Percentiles rank a stretch among this genome's conserved stretches.
Evolutionary conservation across 345 rosid species (phyloP).

Genomic region (Hibiscus syriacus): DNA sequence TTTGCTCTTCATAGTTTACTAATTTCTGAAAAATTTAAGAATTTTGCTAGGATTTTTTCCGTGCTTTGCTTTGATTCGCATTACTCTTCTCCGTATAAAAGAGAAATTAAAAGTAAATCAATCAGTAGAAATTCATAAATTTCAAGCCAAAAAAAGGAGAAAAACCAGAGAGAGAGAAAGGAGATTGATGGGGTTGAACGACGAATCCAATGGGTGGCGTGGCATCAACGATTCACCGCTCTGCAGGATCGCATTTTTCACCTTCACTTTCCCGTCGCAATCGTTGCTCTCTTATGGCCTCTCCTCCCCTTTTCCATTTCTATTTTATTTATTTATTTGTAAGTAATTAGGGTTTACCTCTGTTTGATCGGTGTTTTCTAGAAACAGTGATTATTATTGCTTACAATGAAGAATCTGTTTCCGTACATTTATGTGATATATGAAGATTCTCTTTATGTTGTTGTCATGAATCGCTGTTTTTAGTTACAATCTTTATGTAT

Average conservation of each 20-base stretch:
- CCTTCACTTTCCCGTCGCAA: conserved; percentile 53
- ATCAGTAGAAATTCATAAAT: neutral
- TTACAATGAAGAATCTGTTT: neutral
- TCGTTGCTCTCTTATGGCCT: conserved; percentile 51
- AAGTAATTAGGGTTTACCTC: neutral
- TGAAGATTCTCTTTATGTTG: neutral
- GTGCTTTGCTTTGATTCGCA: neutral
- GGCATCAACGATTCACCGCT: conserved; percentile 49
- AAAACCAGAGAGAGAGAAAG: neutral
- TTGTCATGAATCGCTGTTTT: neutral
- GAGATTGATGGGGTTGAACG: conserved; percentile 33
- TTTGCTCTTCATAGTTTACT: conserved; percentile 8
- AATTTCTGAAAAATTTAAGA: too few species aligned
- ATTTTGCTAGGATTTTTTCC: too few species aligned
- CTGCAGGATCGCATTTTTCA: conserved; percentile 86
- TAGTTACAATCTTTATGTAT: conserved; percentile 32
- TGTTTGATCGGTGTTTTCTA: neutral
- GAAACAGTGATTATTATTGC: neutral
- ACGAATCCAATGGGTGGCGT: conserved; percentile 66
- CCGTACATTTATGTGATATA: neutral
- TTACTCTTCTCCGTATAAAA: neutral
- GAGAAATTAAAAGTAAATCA: neutral
- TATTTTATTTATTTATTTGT: neutral
- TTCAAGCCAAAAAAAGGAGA: neutral
- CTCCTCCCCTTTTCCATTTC: neutral